Percentiles rank a stretch among this genome's conserved stretches.
Conservation (phyloP, 2,329 filamentous ascomycete genomes). For the Neofusicoccum cordaticola region DNA sequence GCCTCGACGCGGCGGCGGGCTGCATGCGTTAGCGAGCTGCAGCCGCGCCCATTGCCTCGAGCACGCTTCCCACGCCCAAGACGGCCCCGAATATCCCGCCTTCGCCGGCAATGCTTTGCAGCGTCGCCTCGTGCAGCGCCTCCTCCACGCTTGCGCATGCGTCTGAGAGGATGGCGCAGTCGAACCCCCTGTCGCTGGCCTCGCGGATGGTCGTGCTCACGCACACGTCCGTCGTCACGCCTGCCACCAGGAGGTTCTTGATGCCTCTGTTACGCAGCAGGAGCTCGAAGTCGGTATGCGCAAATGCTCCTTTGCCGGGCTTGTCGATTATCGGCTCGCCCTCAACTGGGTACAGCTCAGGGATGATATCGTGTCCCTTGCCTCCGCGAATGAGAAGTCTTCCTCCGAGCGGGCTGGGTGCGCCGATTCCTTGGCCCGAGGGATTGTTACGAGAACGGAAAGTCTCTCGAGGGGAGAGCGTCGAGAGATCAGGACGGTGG, state of each 20-base stretch:
- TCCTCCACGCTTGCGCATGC: constrained; percentile 35
- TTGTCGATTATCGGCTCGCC: constrained; percentile 55
- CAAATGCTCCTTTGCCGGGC: constrained; percentile 53
- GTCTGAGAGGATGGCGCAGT: constrained; percentile 53
- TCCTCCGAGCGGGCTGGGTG: constrained; percentile 52
- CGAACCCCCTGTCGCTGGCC: constrained; percentile 55
- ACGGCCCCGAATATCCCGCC: constrained; percentile 13
- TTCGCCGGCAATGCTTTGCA: constrained; percentile 21
- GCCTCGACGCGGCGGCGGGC: background rate
- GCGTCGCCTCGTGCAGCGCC: constrained; percentile 30
- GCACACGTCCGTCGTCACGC: constrained; percentile 57
- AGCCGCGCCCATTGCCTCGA: constrained; percentile 23
- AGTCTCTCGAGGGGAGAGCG: constrained; percentile 54
- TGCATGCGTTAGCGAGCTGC: background rate
- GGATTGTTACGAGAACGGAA: constrained; percentile 54
- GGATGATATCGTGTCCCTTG: constrained; percentile 56
- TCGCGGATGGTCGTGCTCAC: constrained; percentile 56
- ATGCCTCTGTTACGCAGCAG: constrained; percentile 51
- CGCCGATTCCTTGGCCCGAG: constrained; percentile 50
- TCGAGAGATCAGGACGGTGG: constrained; percentile 55
- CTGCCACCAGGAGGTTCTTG: constrained; percentile 52
- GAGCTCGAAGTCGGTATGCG: constrained; percentile 54
- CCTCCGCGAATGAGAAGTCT: constrained; percentile 59
- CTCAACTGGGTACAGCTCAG: constrained; percentile 49
- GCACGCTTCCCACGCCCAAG: constrained; percentile 20